Base-by-base conservation (phyloP, 192 early-diverging fungal species). In the Coemansia sp. region DNA sequence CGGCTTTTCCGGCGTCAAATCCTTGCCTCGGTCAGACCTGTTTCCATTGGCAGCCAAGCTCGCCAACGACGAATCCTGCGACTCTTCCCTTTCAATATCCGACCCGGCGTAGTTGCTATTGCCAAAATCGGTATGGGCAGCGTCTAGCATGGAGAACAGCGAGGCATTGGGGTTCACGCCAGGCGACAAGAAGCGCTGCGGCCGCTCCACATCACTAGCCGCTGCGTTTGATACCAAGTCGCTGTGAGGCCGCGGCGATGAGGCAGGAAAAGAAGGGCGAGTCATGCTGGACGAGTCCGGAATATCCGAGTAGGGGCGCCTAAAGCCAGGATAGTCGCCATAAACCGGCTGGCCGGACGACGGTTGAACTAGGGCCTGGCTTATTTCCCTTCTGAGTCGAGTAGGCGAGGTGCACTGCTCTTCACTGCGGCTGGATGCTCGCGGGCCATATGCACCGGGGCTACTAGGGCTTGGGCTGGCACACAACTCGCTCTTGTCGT, bases 141-240 rank as follows among this genome's bases (percentile, higher is more conserved):
- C 65, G 26, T 70, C 74, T 20, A 76, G 52, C 68, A 76, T 76
- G 13, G 74, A 70, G 38, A 76, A 65, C 52, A 76, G 16, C n/a
- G 74, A 76, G 2, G 74, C 68, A 33, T 76, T 65, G 33, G 59
- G 61, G 12, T 59, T 53, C 42, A 70, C 62, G 6, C 68, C 70
- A 1, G 74, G 74, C 37, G 74, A 76, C 42, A 76, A 14, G 26
- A 26, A 66, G 0, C 52, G 68, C 16, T 57, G 64, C 26, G 12
- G 58, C 35, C n/a, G 25, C 26, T 34, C 53, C 13, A 16, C 12
- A 28, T 53, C 50, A 5, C 9, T 16, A 7, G 25, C 2, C 16
- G n/a, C n/a, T 0, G 26, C 31, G 28, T 28, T 34, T 16, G 53
- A 6, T 14, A 28, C 31, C 10, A 52, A 8, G 48, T 11, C 48